phyloP scores from a whole-genome alignment of 2,329 filamentous ascomycete species.

The Pseudogymnoascus verrucosus region DNA sequence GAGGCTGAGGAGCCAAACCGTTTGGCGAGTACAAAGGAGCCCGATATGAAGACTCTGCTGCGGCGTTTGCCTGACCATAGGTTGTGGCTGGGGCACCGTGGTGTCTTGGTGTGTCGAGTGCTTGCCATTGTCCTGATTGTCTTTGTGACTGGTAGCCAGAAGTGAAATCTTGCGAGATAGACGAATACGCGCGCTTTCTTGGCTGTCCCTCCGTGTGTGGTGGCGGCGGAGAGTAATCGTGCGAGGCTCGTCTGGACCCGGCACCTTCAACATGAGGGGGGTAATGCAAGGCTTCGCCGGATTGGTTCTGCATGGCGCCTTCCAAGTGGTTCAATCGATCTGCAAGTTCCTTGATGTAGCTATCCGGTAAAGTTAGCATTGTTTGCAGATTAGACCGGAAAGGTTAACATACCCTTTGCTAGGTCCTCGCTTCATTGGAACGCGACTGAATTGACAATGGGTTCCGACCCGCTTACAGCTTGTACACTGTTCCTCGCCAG shows the following conservation, averaged over 20 bases:
- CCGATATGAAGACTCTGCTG: slow-evolving; percentile 14
- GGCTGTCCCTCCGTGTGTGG: slow-evolving; percentile 30
- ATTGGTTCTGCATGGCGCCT: slow-evolving; percentile 54
- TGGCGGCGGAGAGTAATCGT: slow-evolving; percentile 45
- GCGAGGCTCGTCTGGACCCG: slow-evolving; percentile 35
- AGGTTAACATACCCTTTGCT: slow-evolving; percentile 63
- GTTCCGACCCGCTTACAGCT: slow-evolving; percentile 72
- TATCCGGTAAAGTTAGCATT: slow-evolving; percentile 28
- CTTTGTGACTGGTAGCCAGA: slow-evolving; percentile 31
- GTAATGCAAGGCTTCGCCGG: slow-evolving; percentile 38
- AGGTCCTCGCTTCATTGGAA: slow-evolving; percentile 80
- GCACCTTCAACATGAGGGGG: slow-evolving; percentile 31
- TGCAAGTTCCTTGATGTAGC: slow-evolving; percentile 86
- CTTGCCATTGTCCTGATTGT: slow-evolving; percentile 18
- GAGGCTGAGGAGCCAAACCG: slow-evolving; percentile 22
- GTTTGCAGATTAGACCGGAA: slow-evolving; percentile 12
- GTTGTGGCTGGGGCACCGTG: slow-evolving; percentile 13
- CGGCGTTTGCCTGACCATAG: background rate
- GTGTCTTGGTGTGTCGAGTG: slow-evolving; percentile 20
- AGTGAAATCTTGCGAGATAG: slow-evolving; percentile 38
- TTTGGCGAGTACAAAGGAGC: slow-evolving; percentile 26
- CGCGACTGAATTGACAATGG: slow-evolving; percentile 76
- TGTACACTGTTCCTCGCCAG: slow-evolving; percentile 65
- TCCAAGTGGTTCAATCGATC: slow-evolving; percentile 78
- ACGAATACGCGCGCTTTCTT: slow-evolving; percentile 41